Conservation (phyloP, 768 basidiomycete species). For the Termitomyces sp. region DNA sequence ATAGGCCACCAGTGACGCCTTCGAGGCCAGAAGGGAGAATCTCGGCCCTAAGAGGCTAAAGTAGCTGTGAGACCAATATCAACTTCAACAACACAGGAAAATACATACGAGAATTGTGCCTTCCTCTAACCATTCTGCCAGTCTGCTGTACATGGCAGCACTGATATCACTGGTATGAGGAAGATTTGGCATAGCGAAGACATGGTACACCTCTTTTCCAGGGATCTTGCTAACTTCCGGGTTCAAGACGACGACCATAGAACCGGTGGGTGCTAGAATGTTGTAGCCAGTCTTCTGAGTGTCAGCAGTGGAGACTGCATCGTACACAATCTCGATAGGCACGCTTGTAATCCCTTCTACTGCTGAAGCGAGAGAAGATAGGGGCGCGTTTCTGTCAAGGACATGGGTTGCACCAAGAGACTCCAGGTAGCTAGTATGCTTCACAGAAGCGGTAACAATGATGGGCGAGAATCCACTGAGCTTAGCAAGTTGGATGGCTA, state of each 20-base stretch:
- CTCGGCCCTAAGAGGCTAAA: conserved; percentile 37
- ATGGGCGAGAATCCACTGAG: conserved; percentile 34
- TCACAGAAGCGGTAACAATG: conserved; percentile 26
- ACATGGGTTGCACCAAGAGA: conserved; percentile 32
- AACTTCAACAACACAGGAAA: neutral
- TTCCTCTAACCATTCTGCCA: conserved; percentile 24
- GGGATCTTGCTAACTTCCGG: conserved; percentile 4
- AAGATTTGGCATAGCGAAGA: conserved; percentile 17
- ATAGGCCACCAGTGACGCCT: conserved; percentile 36
- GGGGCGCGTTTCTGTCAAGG: conserved; percentile 17
- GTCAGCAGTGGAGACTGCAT: conserved; percentile 26
- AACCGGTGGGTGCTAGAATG: conserved; percentile 29
- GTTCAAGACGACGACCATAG: conserved; percentile 19
- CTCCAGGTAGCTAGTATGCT: conserved; percentile 21
- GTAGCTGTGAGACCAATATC: neutral
- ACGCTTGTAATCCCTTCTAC: conserved; percentile 9
- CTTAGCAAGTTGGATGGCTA: conserved; percentile 32
- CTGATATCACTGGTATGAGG: conserved; percentile 15
- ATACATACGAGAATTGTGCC: conserved; percentile 27
- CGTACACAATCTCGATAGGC: conserved; percentile 19
- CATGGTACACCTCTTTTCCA: conserved; percentile 9
- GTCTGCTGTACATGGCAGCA: conserved; percentile 16
- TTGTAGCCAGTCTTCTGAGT: conserved; percentile 31
- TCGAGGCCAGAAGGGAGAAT: conserved; percentile 36
- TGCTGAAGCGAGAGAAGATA: neutral